Conservation (phyloP, 1,284 basidiomycete genomes). For the Paramarasmius palmivorus region DNA sequence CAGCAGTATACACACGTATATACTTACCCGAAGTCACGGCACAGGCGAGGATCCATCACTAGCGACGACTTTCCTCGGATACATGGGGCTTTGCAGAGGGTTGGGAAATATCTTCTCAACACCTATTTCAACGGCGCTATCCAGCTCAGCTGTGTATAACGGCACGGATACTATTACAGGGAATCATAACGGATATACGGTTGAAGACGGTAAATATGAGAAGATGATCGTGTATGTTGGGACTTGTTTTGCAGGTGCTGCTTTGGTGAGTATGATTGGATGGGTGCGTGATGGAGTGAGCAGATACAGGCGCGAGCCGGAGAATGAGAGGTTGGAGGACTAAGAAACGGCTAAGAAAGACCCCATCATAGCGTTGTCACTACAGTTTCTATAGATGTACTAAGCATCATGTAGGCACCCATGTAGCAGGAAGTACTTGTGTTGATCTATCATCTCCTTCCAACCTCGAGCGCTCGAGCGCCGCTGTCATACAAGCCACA, state of each 20-base stretch:
- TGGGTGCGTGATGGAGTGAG: constrained; percentile 12
- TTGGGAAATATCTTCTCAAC: constrained; percentile 43
- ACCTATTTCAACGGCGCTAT: constrained; percentile 37
- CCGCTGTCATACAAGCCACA: too few relatives aligned
- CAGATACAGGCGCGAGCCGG: too few relatives aligned
- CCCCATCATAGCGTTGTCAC: too few relatives aligned
- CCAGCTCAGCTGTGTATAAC: background rate
- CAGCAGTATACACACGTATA: background rate
- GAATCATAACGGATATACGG: constrained; percentile 22
- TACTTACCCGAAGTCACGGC: too few relatives aligned
- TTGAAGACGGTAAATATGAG: constrained; percentile 27
- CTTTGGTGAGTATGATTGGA: constrained; percentile 22
- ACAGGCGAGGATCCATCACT: constrained; percentile 36
- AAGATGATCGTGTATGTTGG: constrained; percentile 31
- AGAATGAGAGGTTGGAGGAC: too few relatives aligned
- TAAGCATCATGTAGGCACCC: too few relatives aligned
- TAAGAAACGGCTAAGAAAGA: too few relatives aligned
- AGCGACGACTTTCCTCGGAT: constrained; percentile 35
- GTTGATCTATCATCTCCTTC: too few relatives aligned
- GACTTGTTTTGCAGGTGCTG: constrained; percentile 30
- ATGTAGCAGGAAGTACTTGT: too few relatives aligned
- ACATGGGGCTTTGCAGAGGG: constrained; percentile 37
- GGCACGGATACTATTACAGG: background rate
- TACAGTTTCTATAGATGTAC: too few relatives aligned
- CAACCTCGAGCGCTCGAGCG: too few relatives aligned